Evolutionary conservation across 176 grass and related monocot species (phyloP).

Genomic region (Oryza meyeriana): DNA sequence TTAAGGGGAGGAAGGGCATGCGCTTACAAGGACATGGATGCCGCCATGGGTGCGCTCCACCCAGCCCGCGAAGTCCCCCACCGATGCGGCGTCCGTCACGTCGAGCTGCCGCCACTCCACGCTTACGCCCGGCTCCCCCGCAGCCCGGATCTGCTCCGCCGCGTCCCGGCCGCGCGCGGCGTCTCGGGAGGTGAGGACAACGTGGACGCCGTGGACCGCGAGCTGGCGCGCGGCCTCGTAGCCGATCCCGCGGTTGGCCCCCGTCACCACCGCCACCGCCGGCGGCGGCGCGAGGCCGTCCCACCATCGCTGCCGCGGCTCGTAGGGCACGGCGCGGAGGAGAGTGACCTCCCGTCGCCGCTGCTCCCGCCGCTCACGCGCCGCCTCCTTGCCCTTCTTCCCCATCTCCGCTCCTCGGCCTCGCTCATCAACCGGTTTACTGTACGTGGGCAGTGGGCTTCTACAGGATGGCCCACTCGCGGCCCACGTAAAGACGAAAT

Average conservation of each 20-base stretch:
- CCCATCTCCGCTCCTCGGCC: constrained; percentile 39
- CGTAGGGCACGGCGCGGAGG: constrained; percentile 64
- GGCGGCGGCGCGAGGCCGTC: constrained; percentile 10
- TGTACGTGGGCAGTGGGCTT: background rate
- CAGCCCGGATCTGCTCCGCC: constrained; percentile 23
- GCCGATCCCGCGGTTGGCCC: constrained; percentile 77
- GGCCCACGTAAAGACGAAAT: background rate
- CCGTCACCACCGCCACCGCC: constrained; percentile 73
- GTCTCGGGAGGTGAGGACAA: constrained; percentile 70
- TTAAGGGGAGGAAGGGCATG: background rate
- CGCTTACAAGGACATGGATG: constrained; percentile 79
- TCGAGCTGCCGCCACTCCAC: constrained; percentile 65
- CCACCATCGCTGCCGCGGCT: constrained; percentile 42
- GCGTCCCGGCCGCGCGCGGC: constrained; percentile 35
- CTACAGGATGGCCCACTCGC: background rate
- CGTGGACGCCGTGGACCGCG: constrained; percentile 59
- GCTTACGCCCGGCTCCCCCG: background rate
- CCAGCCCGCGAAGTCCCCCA: constrained; percentile 62
- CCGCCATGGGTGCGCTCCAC: constrained; percentile 39
- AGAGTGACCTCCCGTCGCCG: constrained; percentile 56
- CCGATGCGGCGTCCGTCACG: constrained; percentile 53
- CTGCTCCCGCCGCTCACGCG: constrained; percentile 65
- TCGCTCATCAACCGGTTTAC: background rate
- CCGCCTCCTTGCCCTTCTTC: constrained; percentile 76
- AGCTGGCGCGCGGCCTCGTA: constrained; percentile 75